These are phyloP conservation scores for Sugiyamaella lignohabitans DNA, from an alignment of 805 yeast genomes.

Conservation along the genomic window DNA sequence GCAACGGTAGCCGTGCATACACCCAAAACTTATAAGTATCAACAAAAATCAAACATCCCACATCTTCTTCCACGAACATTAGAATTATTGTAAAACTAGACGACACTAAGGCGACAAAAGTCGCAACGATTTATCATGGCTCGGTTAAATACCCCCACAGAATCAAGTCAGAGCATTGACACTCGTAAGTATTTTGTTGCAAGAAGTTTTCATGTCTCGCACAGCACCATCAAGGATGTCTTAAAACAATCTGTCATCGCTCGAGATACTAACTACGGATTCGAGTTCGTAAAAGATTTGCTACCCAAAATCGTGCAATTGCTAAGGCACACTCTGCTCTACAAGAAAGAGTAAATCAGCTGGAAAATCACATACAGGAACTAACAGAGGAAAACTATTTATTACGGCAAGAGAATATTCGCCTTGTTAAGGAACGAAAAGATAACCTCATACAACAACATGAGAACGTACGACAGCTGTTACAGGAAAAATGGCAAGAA, in stretches of 20 bases:
- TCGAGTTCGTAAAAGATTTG: conserved; percentile 19
- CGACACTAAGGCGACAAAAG: too few relatives aligned
- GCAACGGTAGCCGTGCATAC: too few relatives aligned
- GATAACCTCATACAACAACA: conserved; percentile 5
- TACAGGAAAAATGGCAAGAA: conserved; percentile 8
- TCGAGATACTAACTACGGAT: too few relatives aligned
- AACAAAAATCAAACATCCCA: too few relatives aligned
- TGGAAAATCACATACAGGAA: conserved; percentile 38
- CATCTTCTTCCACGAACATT: too few relatives aligned
- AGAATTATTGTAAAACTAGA: too few relatives aligned
- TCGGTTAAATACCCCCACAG: conserved; percentile 8
- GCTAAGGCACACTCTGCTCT: conserved; percentile 44
- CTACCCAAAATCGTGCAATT: conserved; percentile 41
- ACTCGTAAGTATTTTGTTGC: conserved; percentile 12
- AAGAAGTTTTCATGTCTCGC: too few relatives aligned
- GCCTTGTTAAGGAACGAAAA: conserved; percentile 10
- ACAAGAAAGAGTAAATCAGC: conserved; percentile 35
- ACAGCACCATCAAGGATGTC: too few relatives aligned
- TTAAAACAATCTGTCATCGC: too few relatives aligned
- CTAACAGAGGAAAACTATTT: conserved; percentile 36
- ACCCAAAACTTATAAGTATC: too few relatives aligned
- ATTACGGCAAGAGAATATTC: conserved; percentile 23
- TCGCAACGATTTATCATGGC: too few relatives aligned
- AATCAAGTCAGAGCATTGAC: conserved; percentile 11
- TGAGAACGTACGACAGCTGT: conserved; percentile 6